Evolutionary conservation across 1,284 basidiomycete genomes (phyloP).

Genomic region (Pseudozyma pruni): DNA sequence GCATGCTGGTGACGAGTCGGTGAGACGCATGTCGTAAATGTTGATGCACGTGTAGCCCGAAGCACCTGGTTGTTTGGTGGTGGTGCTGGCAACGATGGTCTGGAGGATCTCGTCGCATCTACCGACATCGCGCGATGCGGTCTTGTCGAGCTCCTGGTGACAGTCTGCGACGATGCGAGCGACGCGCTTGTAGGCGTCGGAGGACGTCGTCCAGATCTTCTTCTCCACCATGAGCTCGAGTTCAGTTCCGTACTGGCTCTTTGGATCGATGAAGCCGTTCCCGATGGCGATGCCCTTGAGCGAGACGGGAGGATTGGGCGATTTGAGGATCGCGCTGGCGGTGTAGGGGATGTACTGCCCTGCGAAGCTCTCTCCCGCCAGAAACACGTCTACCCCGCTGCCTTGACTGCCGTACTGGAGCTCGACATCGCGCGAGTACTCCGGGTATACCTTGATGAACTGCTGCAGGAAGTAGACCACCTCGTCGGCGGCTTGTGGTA

Average conservation of each 20-base stretch:
- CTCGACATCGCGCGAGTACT: slow-evolving; percentile 72
- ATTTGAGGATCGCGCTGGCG: slow-evolving; percentile 81
- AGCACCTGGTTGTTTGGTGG: slow-evolving; percentile 20
- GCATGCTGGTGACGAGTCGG: slow-evolving; percentile 86
- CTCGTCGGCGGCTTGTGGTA: slow-evolving; percentile 78
- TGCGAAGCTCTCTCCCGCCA: slow-evolving; percentile 39
- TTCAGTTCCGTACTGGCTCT: slow-evolving; percentile 88
- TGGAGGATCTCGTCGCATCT: slow-evolving; percentile 78
- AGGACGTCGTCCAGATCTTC: slow-evolving; percentile 79
- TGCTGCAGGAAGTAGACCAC: slow-evolving; percentile 84
- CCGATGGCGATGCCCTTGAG: slow-evolving; percentile 89
- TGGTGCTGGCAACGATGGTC: slow-evolving; percentile 74
- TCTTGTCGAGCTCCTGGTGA: slow-evolving; percentile 69
- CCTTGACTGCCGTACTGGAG: slow-evolving; percentile 57
- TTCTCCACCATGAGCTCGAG: slow-evolving; percentile 86
- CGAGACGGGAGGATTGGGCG: slow-evolving; percentile 72
- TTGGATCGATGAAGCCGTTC: slow-evolving; percentile 95
- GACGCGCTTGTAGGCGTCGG: slow-evolving; percentile 71
- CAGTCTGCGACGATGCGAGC: slow-evolving; percentile 75
- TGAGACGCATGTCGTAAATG: slow-evolving; percentile 90
- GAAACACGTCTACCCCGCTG: slow-evolving; percentile 78
- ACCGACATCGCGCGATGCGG: slow-evolving; percentile 74
- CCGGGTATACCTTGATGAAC: slow-evolving; percentile 91
- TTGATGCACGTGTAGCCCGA: slow-evolving; percentile 80
- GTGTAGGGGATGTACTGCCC: slow-evolving; percentile 69